Evolutionary conservation across 768 basidiomycete species (phyloP).

Genomic region (Boletus fagicola): DNA sequence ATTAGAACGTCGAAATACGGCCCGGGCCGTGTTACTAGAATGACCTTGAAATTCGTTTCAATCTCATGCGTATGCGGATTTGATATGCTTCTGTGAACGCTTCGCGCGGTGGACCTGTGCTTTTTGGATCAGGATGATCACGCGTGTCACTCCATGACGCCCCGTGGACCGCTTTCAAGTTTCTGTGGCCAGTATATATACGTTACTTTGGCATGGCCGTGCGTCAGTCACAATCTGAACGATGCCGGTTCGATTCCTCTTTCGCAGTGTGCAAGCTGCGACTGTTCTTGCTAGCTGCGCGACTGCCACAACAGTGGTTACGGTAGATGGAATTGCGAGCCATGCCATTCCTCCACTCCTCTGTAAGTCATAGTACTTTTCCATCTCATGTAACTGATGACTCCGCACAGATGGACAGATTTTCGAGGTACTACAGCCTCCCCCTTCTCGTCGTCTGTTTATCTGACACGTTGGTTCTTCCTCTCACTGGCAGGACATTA

Average conservation of each 20-base stretch:
- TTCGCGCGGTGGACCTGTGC: background rate
- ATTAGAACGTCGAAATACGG: too few species aligned
- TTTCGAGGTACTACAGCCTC: slow-evolving; percentile 50
- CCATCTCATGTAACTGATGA: background rate
- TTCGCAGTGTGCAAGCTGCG: background rate
- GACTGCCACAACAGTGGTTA: slow-evolving; percentile 33
- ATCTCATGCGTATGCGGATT: too few species aligned
- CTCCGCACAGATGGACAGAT: slow-evolving; percentile 49
- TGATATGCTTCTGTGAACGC: background rate
- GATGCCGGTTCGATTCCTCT: slow-evolving; percentile 15
- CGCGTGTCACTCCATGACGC: background rate
- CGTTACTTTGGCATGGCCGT: background rate
- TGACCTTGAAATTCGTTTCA: background rate
- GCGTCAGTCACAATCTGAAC: background rate
- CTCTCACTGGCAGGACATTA: slow-evolving; percentile 59
- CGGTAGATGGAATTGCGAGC: slow-evolving; percentile 45
- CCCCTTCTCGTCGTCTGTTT: background rate
- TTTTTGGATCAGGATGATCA: slow-evolving; percentile 4
- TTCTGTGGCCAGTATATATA: slow-evolving; percentile 7
- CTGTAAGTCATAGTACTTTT: slow-evolving; percentile 37
- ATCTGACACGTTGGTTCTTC: background rate
- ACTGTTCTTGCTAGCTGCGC: slow-evolving; percentile 1
- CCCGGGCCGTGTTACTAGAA: background rate
- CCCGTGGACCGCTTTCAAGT: background rate
- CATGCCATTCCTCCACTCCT: slow-evolving; percentile 52